Percentiles rank a stretch among this genome's conserved stretches.
phyloP scores from a whole-genome alignment of 2,329 filamentous ascomycete genomes.

The Aspergillus uvarum region DNA sequence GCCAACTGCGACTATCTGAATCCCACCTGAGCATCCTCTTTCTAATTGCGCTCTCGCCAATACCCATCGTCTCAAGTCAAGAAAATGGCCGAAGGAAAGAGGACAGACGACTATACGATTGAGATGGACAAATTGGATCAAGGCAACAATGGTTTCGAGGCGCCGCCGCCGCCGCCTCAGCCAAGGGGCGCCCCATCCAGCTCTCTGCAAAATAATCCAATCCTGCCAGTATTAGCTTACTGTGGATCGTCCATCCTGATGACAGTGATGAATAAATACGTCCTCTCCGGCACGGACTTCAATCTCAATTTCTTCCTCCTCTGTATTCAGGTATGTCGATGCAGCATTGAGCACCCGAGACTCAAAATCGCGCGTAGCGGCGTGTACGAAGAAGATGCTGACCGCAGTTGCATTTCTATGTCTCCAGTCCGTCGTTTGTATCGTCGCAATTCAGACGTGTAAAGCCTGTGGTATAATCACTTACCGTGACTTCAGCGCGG shows the following conservation, averaged over 20 bases:
- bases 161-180: constrained; percentile 39
- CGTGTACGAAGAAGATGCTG: background rate
- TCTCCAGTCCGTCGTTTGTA: constrained; percentile 79
- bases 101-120: constrained; percentile 72
- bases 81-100: constrained; percentile 85
- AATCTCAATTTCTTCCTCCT: constrained; percentile 97
- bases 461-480: constrained; percentile 80
- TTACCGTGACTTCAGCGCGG: constrained; percentile 78
- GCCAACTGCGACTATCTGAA: constrained; percentile 4
- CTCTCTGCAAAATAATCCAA: constrained; percentile 70
- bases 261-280: constrained; percentile 99
- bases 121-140: constrained; percentile 64
- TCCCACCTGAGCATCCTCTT: constrained; percentile 3
- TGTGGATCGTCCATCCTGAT: constrained; percentile 96
- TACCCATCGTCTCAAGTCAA: constrained; percentile 7
- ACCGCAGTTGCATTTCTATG: background rate
- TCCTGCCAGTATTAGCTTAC: constrained; percentile 81
- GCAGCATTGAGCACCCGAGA: background rate
- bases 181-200: constrained; percentile 38
- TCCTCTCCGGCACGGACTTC: constrained; percentile 85
- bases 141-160: constrained; percentile 49
- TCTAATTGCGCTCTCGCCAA: constrained; percentile 4
- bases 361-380: background rate
- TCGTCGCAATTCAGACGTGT: constrained; percentile 76
- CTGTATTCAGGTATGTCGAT: constrained; percentile 73